These are phyloP conservation scores for Pichia thaimueangensis DNA, from an alignment of 805 yeast genomes.

Conservation along the genomic window DNA sequence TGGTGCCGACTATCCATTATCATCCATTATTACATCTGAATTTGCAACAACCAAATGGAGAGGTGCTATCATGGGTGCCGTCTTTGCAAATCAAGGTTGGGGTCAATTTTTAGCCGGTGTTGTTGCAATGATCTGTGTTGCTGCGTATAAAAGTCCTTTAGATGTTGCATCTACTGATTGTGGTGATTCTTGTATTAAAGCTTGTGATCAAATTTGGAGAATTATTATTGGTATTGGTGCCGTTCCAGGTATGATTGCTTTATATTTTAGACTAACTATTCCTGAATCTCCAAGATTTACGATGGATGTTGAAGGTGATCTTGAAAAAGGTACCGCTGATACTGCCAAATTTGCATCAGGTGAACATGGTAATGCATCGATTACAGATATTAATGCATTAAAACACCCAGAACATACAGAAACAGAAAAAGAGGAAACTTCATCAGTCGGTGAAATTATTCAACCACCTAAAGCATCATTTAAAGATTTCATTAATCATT, in stretches of 20 bases:
- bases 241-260: constrained; percentile 79
- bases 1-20: constrained; percentile 94
- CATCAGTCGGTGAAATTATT: constrained; percentile 16
- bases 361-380: constrained; percentile 41
- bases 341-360: constrained; percentile 45
- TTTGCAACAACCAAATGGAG: constrained; percentile 94
- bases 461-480: constrained; percentile 29
- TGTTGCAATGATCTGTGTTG: constrained; percentile 69
- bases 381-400: constrained; percentile 36
- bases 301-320: constrained; percentile 60
- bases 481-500: constrained; percentile 62
- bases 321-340: constrained; percentile 50
- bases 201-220: constrained; percentile 95
- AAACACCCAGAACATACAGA: constrained; percentile 21
- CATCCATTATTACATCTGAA: constrained; percentile 90
- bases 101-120: constrained; percentile 89
- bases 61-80: constrained; percentile 97
- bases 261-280: constrained; percentile 87
- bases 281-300: constrained; percentile 93
- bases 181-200: constrained; percentile 59
- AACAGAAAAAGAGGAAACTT: constrained; percentile 30
- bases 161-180: constrained; percentile 57
- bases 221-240: constrained; percentile 82
- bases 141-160: constrained; percentile 64
- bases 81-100: constrained; percentile 94